Evolutionary conservation across 257 asterid species (phyloP), one percentile per base, ranked within the genome.

Genomic region (Solanum sitiens): DNA sequence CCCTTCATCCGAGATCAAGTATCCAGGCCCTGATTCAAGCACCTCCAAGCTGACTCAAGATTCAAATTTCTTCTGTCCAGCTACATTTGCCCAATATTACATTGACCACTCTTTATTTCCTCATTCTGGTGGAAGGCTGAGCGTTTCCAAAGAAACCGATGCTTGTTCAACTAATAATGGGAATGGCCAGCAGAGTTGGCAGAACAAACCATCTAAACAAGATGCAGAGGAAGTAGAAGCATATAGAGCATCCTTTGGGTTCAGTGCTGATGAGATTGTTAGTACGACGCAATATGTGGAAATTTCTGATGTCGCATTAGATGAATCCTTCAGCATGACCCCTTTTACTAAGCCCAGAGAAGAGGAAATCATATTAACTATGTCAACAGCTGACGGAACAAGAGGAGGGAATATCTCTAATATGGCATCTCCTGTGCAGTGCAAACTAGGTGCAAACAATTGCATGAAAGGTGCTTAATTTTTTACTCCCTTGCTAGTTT

Each of bases 61-160:
- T 90, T 94, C 99, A 35, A 97, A 96, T 90, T 97, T 97, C 92
- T 97, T 97, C 94, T 96, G 98, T 90, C 99, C 99, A 3, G 98
- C 96, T 90, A 97, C 99, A 21, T 97, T 96, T 90, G 99, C 99
- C n/a, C 96, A 97, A 92, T 97, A 91, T 91, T 97, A 97, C 90
- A 90, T 96, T 15, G 99, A 97, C 86, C 98, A 93, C 85, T 95
- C 99, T 1, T 92, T 94, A 39, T 91, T 94, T 89, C 91, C 98
- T 59, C 98, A 94, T 85, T 87, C 98, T 76, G 99, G 98, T 87
- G 99, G 99, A 59, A 90, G 99, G 94, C 87, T 97, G 45, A 97
- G 99, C 89, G 95, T 97, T 89, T 97, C 99, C 32, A 93, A 90
- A 85, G 99, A 97, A 89, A 83, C 98, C 11, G 99, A 96, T 87